Percentiles rank a stretch among this genome's conserved stretches.
These are phyloP conservation scores for Leishmania major DNA, from an alignment of 208 protist genomes.

Conservation along the genomic window DNA sequence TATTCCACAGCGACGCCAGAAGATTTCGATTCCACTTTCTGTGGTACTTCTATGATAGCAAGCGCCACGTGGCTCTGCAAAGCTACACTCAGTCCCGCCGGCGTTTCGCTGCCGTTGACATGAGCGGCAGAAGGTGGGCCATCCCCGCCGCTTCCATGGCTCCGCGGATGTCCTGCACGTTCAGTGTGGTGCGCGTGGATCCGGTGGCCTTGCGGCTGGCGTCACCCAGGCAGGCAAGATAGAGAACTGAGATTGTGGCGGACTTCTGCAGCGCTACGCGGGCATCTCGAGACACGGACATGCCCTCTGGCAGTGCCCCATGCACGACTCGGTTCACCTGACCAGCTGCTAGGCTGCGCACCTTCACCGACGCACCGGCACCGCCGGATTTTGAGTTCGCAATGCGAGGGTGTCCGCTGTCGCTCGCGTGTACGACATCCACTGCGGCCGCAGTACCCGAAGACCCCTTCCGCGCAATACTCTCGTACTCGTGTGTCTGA, in stretches of 20 bases:
- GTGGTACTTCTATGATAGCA: not conserved
- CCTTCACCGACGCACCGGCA: not conserved
- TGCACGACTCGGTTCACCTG: conserved; percentile 71
- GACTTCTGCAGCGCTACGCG: conserved; percentile 80
- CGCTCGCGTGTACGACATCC: not conserved
- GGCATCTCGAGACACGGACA: conserved; percentile 69
- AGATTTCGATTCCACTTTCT: not conserved
- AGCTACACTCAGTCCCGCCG: conserved; percentile 19
- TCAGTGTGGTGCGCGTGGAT: conserved; percentile 63
- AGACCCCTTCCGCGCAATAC: not conserved
- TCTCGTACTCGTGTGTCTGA: not conserved
- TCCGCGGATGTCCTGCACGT: conserved; percentile 59
- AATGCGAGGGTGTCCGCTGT: not conserved
- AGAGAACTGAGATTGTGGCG: conserved; percentile 69
- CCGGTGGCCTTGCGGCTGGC: conserved; percentile 51
- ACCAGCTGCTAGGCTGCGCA: conserved; percentile 62
- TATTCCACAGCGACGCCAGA: not conserved
- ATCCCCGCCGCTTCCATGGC: conserved; percentile 76
- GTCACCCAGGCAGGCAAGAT: conserved; percentile 74
- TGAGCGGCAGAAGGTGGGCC: conserved; percentile 59
- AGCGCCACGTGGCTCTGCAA: not conserved
- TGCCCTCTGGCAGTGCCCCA: conserved; percentile 59
- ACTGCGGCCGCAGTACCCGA: not conserved
- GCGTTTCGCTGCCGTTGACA: conserved; percentile 59
- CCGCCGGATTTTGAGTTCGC: not conserved